Conservation (phyloP, 805 yeast species). For the Hanseniaspora taiwanica region DNA sequence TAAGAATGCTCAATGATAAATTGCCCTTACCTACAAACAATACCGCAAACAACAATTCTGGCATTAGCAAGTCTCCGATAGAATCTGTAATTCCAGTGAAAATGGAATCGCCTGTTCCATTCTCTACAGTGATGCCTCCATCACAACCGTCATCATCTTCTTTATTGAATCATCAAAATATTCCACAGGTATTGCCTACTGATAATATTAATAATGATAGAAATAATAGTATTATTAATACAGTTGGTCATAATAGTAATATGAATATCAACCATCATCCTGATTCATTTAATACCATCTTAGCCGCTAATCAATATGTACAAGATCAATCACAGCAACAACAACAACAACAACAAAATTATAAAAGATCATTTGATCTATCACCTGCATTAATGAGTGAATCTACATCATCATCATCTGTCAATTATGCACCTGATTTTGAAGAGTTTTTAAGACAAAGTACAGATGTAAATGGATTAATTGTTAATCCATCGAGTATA, state of each 20-base stretch:
- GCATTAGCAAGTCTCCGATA: too few relatives aligned
- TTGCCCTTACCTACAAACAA: too few relatives aligned
- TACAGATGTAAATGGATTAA: constrained; percentile 19
- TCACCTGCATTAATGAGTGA: not conserved
- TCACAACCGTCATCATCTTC: too few relatives aligned
- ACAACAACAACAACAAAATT: too few relatives aligned
- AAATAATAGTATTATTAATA: too few relatives aligned
- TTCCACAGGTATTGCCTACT: too few relatives aligned
- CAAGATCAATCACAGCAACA: not conserved
- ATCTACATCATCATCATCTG: not conserved
- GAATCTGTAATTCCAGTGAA: not conserved
- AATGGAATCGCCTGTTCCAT: not conserved
- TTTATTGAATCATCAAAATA: too few relatives aligned
- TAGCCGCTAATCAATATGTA: not conserved
- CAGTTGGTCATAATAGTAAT: too few relatives aligned
- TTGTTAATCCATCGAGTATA: constrained; percentile 20
- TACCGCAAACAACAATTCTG: too few relatives aligned
- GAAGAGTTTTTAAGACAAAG: constrained; percentile 23
- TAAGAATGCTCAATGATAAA: not conserved
- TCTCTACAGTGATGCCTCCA: too few relatives aligned
- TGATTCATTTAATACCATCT: not conserved
- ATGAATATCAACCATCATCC: too few relatives aligned
- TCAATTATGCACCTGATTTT: constrained; percentile 19
- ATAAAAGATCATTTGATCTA: not conserved
- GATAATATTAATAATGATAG: too few relatives aligned